These are phyloP conservation scores for Naganishia antarctica DNA, from an alignment of 768 basidiomycete genomes.

Conservation along the genomic window DNA sequence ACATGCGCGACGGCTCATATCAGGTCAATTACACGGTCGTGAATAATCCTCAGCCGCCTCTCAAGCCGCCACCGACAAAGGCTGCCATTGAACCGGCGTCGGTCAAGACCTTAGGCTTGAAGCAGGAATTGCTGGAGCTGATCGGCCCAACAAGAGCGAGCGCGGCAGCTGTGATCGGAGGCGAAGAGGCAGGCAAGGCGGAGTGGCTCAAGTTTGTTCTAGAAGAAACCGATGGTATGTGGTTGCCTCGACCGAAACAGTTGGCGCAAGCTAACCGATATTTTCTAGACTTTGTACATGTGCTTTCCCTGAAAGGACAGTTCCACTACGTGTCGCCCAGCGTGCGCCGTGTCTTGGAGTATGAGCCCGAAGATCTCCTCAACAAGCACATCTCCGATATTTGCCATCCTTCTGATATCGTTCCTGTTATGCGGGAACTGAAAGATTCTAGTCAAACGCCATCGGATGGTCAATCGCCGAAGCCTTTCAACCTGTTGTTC, in stretches of 20 bases:
- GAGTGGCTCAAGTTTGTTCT: conserved; percentile 51
- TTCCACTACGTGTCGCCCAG: conserved; percentile 89
- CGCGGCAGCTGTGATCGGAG: conserved; percentile 32
- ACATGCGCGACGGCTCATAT: conserved; percentile 72
- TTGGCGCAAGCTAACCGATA: conserved; percentile 10
- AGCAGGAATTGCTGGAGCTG: conserved; percentile 39
- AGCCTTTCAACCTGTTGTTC: conserved; percentile 75
- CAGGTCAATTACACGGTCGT: conserved; percentile 58
- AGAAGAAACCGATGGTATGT: conserved; percentile 51
- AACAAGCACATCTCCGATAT: conserved; percentile 72
- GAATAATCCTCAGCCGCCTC: conserved; percentile 42
- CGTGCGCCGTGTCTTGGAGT: conserved; percentile 72
- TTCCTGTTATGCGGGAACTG: conserved; percentile 83
- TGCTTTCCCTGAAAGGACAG: conserved; percentile 83
- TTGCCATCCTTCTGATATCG: conserved; percentile 82
- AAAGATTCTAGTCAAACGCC: conserved; percentile 55
- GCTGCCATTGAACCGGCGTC: conserved; percentile 29
- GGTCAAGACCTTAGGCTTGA: conserved; percentile 36
- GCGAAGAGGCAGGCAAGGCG: conserved; percentile 46
- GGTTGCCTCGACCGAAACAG: neutral
- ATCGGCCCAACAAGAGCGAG: conserved; percentile 30
- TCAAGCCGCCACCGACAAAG: conserved; percentile 34
- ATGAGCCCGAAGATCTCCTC: conserved; percentile 75
- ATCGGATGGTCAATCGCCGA: conserved; percentile 36
- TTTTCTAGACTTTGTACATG: conserved; percentile 70